Evolutionary conservation across 2,329 filamentous ascomycete genomes (phyloP).

Genomic region (Aspergillus oerlinghausenensis): DNA sequence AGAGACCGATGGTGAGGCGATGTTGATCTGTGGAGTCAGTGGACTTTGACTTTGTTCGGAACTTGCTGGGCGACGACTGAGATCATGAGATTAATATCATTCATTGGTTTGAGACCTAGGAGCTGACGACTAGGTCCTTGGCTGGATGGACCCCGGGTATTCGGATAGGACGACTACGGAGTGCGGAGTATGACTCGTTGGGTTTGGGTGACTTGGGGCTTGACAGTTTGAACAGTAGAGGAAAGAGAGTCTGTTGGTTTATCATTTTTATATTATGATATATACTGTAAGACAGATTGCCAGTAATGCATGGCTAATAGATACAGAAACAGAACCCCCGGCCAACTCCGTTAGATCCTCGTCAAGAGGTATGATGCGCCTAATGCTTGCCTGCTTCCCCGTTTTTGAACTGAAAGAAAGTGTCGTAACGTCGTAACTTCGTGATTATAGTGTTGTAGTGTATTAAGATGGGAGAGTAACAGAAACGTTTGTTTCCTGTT

Average conservation of each 20-base stretch:
- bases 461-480: not conserved
- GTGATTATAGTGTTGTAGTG: not conserved
- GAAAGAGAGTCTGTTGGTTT: not conserved
- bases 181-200: not conserved
- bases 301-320: not conserved
- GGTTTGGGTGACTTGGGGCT: not conserved
- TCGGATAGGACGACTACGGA: not conserved
- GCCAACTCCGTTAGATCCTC: not conserved
- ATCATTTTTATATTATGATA: not conserved
- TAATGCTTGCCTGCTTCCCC: not conserved
- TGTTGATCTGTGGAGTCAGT: no score
- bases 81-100: no score
- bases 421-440: constrained; percentile 5
- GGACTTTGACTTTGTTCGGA: no score
- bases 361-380: not conserved
- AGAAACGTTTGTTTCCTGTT: not conserved
- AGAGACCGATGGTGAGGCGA: no score
- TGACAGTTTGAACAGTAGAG: no score
- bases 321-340: not conserved
- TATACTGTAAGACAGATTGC: not conserved
- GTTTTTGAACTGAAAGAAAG: not conserved
- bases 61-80: no score
- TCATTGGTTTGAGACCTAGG: no score
- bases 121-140: not conserved
- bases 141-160: not conserved